Conservation (phyloP, 805 yeast species). For the Priceomyces carsonii region DNA sequence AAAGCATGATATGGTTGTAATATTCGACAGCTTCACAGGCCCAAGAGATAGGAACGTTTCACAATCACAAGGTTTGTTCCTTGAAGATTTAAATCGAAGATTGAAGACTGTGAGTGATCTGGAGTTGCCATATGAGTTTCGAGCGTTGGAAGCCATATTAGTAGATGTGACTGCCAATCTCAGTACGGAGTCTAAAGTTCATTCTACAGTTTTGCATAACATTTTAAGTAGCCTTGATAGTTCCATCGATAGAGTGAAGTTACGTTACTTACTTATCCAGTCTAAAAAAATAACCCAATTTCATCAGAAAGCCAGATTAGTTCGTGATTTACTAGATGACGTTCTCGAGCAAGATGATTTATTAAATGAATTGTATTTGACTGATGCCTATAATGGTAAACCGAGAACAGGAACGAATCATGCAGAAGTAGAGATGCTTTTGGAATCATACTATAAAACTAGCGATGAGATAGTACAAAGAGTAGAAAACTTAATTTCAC, state of each 20-base stretch:
- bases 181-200: constrained; percentile 84
- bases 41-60: constrained; percentile 45
- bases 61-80: constrained; percentile 43
- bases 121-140: constrained; percentile 77
- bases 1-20: constrained; percentile 50
- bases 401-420: constrained; percentile 63
- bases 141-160: constrained; percentile 87
- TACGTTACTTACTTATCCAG: constrained; percentile 77
- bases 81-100: constrained; percentile 42
- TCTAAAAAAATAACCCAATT: constrained; percentile 84
- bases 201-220: constrained; percentile 71
- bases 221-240: constrained; percentile 77
- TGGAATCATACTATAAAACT: constrained; percentile 89
- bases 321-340: constrained; percentile 83
- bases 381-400: constrained; percentile 51
- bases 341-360: constrained; percentile 86
- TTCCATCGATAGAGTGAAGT: constrained; percentile 75
- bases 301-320: constrained; percentile 77
- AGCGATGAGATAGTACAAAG: constrained; percentile 94
- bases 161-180: constrained; percentile 77
- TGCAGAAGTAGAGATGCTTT: constrained; percentile 82
- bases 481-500: constrained; percentile 72
- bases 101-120: constrained; percentile 33
- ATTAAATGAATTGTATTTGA: constrained; percentile 74
- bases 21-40: constrained; percentile 36